These are phyloP conservation scores for Protea cynaroides DNA, from an alignment of 164 flowering plant genomes.

Conservation along the genomic window DNA sequence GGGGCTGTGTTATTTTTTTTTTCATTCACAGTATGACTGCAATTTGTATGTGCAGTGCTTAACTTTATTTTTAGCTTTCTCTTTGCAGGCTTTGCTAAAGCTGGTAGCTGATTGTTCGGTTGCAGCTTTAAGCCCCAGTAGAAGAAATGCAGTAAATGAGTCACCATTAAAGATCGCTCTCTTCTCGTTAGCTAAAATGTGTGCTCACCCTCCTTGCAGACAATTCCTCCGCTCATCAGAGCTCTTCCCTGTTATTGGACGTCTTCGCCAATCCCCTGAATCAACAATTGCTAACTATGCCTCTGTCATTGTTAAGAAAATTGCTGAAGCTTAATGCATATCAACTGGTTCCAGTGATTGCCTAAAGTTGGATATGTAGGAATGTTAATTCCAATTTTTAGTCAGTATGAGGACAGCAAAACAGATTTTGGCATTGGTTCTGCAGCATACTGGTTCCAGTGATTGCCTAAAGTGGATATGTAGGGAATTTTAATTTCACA, in stretches of 20 bases:
- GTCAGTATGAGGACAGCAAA: too few species aligned
- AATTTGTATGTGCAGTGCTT: neutral
- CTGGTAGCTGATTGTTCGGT: conserved; percentile 71
- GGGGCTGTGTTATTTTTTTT: neutral
- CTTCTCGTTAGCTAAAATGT: conserved; percentile 92
- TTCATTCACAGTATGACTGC: neutral
- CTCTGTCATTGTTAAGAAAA: conserved; percentile 45
- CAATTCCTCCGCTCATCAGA: conserved; percentile 69
- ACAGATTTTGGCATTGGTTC: too few species aligned
- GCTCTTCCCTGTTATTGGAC: conserved; percentile 52
- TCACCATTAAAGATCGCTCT: conserved; percentile 91
- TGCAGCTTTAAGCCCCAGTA: conserved; percentile 66
- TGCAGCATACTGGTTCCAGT: too few species aligned
- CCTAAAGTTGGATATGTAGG: too few species aligned
- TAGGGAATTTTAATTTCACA: too few species aligned
- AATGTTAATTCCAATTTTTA: too few species aligned
- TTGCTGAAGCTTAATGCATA: conserved; percentile 34
- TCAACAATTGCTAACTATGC: conserved; percentile 74
- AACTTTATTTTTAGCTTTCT: neutral
- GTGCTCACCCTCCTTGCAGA: conserved; percentile 59
- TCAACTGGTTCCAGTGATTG: too few species aligned
- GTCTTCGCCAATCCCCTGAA: conserved; percentile 79
- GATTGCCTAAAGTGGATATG: too few species aligned
- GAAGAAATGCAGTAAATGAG: conserved; percentile 67
- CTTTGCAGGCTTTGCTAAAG: conserved; percentile 75